These are phyloP conservation scores for Wickerhamomyces kurtzmanii DNA, from an alignment of 805 yeast species.

Conservation along the genomic window DNA sequence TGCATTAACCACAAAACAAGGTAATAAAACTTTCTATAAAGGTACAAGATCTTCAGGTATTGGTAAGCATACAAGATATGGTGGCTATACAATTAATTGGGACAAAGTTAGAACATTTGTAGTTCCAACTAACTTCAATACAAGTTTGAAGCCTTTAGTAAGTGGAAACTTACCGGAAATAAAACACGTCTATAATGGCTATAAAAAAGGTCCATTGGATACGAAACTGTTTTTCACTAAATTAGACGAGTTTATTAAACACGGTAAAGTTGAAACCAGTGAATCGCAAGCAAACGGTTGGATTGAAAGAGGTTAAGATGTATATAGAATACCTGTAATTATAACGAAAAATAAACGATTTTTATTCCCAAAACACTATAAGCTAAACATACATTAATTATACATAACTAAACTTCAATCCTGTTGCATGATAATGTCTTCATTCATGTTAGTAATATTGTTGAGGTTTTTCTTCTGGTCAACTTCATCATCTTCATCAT, in stretches of 20 bases:
- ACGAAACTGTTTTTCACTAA: conserved; percentile 64
- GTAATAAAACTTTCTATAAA: conserved; percentile 88
- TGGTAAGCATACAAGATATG: conserved; percentile 69
- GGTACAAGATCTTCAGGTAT: conserved; percentile 95
- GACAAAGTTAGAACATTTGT: conserved; percentile 83
- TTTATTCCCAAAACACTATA: too few species aligned
- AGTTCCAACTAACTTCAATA: conserved; percentile 45
- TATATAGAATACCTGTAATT: too few species aligned
- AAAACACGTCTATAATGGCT: conserved; percentile 61
- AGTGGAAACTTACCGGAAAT: conserved; percentile 66
- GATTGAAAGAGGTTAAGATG: conserved; percentile 19
- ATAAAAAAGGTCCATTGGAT: conserved; percentile 59
- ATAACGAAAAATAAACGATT: too few species aligned
- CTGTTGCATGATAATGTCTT: conserved; percentile 14
- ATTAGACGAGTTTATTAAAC: conserved; percentile 63
- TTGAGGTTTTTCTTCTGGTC: conserved; percentile 2
- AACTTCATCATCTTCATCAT: conserved; percentile 12
- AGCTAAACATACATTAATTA: neutral
- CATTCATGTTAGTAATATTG: neutral
- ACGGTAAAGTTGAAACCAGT: conserved; percentile 46
- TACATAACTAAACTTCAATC: neutral
- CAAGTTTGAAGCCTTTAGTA: conserved; percentile 63
- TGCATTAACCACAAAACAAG: conserved; percentile 83
- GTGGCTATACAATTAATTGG: conserved; percentile 75
- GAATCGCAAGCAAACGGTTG: conserved; percentile 13